Percentiles rank a stretch among this genome's conserved stretches.
Evolutionary conservation across 306 rosid species (phyloP).

Genomic region (Phaseolus lunatus): DNA sequence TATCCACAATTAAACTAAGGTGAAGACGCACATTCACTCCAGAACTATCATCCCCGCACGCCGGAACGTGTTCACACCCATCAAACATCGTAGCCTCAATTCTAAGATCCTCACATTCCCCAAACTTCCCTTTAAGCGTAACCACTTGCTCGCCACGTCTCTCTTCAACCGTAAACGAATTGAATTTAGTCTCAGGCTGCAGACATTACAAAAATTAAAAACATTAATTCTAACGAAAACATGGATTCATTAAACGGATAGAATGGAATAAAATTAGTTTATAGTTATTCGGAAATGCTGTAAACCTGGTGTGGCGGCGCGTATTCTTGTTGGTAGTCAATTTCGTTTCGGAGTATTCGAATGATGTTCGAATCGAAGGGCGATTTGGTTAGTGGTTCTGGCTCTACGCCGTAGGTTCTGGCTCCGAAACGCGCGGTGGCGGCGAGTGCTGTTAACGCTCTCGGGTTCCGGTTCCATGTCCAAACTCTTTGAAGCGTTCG

Average conservation of each 20-base stretch:
- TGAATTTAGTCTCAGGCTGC: slow-evolving; percentile 68
- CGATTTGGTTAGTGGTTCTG: slow-evolving; percentile 58
- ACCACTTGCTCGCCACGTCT: slow-evolving; percentile 77
- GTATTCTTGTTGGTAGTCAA: slow-evolving; percentile 60
- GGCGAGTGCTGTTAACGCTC: not conserved
- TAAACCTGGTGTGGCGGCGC: slow-evolving; percentile 80
- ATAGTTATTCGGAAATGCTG: not conserved
- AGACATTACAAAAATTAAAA: not conserved
- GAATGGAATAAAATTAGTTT: not conserved
- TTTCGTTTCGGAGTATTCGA: slow-evolving; percentile 71
- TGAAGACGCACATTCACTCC: slow-evolving; percentile 68
- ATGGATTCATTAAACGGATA: not conserved
- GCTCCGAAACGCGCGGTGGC: slow-evolving; percentile 1
- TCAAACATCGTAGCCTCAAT: slow-evolving; percentile 89
- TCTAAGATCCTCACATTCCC: slow-evolving; percentile 67
- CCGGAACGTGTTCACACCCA: slow-evolving; percentile 63
- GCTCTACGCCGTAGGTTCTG: slow-evolving; percentile 48
- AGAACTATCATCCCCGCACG: slow-evolving; percentile 59
- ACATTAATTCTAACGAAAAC: not conserved
- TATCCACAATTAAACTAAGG: slow-evolving; percentile 73
- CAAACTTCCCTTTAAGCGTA: slow-evolving; percentile 63
- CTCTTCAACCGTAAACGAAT: slow-evolving; percentile 72
- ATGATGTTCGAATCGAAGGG: slow-evolving; percentile 72
- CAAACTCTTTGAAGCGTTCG: slow-evolving; percentile 49
- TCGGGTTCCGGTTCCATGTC: not conserved